A percentile compares a stretch with the other conserved stretches of the same genome.
Evolutionary conservation across 139 green algal species (phyloP).

Genomic region (Coelastrella sp.): DNA sequence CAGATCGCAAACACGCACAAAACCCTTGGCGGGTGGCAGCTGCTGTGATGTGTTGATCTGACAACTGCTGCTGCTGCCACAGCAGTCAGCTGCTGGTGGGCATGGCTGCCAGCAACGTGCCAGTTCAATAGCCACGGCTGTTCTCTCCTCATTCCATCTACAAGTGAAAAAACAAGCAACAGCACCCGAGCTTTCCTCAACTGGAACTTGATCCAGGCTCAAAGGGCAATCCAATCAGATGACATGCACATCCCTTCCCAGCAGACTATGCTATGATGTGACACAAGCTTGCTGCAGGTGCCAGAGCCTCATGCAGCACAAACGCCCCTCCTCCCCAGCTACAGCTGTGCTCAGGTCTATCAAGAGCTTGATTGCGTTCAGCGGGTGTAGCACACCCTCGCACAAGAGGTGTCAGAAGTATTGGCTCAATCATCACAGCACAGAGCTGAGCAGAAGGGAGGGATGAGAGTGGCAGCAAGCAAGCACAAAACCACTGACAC

Average conservation of each 20-base stretch:
- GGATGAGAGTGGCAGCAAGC: no score
- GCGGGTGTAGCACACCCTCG: constrained; percentile 10
- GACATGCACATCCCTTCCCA: neutral
- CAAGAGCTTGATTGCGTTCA: constrained; percentile 43
- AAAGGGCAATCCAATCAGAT: no score
- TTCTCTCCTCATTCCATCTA: constrained; percentile 40
- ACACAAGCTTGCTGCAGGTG: no score
- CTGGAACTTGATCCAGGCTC: no score
- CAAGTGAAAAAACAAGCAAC: neutral
- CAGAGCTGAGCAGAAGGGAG: no score
- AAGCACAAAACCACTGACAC: no score
- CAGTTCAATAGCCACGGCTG: constrained; percentile 33
- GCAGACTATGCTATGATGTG: no score
- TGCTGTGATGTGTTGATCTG: neutral
- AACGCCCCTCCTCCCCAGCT: no score
- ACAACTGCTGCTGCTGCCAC: neutral
- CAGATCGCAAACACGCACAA: constrained; percentile 71
- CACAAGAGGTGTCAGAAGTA: constrained; percentile 52
- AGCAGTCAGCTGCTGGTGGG: neutral
- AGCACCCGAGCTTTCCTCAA: neutral
- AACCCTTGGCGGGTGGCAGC: constrained; percentile 56
- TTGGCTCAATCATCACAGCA: constrained; percentile 39
- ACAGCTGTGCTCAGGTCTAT: neutral
- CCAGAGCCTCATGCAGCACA: no score
- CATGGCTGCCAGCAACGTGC: constrained; percentile 37